Evolutionary conservation across 441 rosid genomes (phyloP).

Genomic region (Gossypium schwendimanii): DNA sequence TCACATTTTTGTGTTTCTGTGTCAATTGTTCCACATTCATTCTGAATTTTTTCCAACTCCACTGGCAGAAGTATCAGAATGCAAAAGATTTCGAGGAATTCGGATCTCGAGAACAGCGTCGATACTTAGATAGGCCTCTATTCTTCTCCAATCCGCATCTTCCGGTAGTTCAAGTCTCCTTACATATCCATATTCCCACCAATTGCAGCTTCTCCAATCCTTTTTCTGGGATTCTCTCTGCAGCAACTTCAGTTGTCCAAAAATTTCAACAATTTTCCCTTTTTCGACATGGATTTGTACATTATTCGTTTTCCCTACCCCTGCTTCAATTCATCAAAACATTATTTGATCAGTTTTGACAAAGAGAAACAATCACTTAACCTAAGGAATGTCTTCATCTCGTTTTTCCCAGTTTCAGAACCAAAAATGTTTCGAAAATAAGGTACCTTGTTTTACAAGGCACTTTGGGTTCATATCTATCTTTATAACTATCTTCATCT

Average conservation of each 20-base stretch:
- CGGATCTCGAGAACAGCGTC: slow-evolving; percentile 48
- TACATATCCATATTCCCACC: slow-evolving; percentile 88
- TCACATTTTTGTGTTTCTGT: neutral
- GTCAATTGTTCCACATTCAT: slow-evolving; percentile 14
- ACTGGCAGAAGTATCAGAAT: slow-evolving; percentile 10
- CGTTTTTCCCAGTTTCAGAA: neutral
- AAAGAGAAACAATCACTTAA: neutral
- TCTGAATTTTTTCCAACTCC: slow-evolving; percentile 3
- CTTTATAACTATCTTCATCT: neutral
- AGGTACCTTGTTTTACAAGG: neutral
- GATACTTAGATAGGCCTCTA: slow-evolving; percentile 38
- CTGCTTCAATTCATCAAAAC: slow-evolving; percentile 25
- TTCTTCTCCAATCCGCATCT: slow-evolving; percentile 55
- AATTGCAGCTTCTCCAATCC: slow-evolving; percentile 77
- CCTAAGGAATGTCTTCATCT: neutral
- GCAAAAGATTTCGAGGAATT: slow-evolving; percentile 40
- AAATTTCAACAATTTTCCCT: slow-evolving; percentile 66
- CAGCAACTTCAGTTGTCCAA: slow-evolving; percentile 61
- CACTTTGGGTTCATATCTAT: neutral
- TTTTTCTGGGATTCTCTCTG: slow-evolving; percentile 32
- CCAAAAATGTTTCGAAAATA: neutral
- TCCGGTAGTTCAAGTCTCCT: slow-evolving; percentile 80
- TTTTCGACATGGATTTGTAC: slow-evolving; percentile 45
- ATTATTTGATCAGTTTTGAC: neutral
- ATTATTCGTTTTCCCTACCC: slow-evolving; percentile 34